Percentiles rank a stretch among this genome's conserved stretches.
Conservation (phyloP, 768 basidiomycete species). For the Erythrobasidium yunnanense region DNA sequence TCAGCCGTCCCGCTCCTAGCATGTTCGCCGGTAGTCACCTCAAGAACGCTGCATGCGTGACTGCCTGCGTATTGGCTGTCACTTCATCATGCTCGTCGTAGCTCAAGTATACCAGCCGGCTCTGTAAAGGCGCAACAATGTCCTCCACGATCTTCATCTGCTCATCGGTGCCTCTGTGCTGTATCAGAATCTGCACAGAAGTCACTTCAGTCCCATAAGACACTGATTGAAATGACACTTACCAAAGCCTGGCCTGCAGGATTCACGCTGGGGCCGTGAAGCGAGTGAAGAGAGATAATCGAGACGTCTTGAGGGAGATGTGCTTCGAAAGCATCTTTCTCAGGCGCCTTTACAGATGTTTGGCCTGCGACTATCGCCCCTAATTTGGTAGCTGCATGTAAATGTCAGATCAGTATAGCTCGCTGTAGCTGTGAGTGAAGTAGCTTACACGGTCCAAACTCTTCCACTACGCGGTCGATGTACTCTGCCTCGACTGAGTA, state of each 20-base stretch:
- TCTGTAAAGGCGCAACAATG: conserved; percentile 66
- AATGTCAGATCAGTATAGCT: no score
- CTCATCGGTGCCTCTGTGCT: conserved; percentile 66
- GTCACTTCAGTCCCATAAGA: background rate
- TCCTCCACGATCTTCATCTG: conserved; percentile 66
- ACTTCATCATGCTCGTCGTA: conserved; percentile 94
- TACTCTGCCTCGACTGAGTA: conserved; percentile 90
- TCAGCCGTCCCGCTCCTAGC: background rate
- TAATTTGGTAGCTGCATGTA: conserved; percentile 66
- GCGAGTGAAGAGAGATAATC: conserved; percentile 84
- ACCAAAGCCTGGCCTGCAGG: conserved; percentile 84
- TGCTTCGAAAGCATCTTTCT: conserved; percentile 75
- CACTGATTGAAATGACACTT: conserved; percentile 35
- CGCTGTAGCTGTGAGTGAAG: no score
- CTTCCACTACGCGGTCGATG: conserved; percentile 66
- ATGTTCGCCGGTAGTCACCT: conserved; percentile 50
- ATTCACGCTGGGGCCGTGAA: conserved; percentile 84
- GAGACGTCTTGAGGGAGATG: conserved; percentile 73
- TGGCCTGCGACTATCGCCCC: conserved; percentile 88
- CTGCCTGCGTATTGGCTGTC: conserved; percentile 96
- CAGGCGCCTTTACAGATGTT: conserved; percentile 93
- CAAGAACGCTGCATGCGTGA: conserved; percentile 93
- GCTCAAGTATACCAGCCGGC: conserved; percentile 80
- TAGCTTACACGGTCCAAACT: conserved; percentile 83
- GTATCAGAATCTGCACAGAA: conserved; percentile 62